Percentiles rank a stretch among this genome's conserved stretches.
phyloP scores from a whole-genome alignment of 1,284 basidiomycete species.

The Ceraceosorus guamensis region DNA sequence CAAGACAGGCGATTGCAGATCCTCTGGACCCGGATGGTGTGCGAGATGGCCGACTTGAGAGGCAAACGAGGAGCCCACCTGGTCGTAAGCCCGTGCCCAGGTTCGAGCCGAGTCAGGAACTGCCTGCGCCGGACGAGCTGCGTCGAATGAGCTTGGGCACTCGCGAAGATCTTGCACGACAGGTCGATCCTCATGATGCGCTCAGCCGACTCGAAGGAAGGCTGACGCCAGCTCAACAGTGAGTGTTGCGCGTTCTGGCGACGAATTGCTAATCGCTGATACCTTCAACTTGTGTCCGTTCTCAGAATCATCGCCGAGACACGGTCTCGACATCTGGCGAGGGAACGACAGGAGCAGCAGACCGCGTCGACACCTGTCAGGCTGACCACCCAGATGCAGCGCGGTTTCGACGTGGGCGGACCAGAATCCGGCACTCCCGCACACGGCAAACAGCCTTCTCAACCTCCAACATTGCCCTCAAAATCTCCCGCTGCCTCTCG shows the following conservation, averaged over 20 bases:
- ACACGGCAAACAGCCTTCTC: neutral
- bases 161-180: slow-evolving; percentile 7
- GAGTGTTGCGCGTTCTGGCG: neutral
- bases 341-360: slow-evolving; percentile 21
- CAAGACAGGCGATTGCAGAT: slow-evolving; percentile 10
- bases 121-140: slow-evolving; percentile 1
- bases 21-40: neutral
- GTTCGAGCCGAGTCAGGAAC: neutral
- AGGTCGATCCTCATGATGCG: slow-evolving; percentile 8
- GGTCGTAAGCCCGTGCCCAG: slow-evolving; percentile 29
- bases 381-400: neutral
- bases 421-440: neutral
- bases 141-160: slow-evolving; percentile 1
- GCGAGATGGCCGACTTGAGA: slow-evolving; percentile 8
- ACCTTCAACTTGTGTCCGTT: too few relatives aligned
- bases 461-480: slow-evolving; percentile 2
- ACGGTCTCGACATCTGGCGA: slow-evolving; percentile 22
- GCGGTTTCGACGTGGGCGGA: slow-evolving; percentile 1
- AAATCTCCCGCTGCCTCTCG: slow-evolving; percentile 4
- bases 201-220: slow-evolving; percentile 13
- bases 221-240: slow-evolving; percentile 32
- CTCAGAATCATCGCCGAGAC: slow-evolving; percentile 39
- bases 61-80: slow-evolving; percentile 22
- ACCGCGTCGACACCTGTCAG: neutral
- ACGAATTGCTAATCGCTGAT: neutral